Conservation (phyloP, 345 rosid species). For the Eucalyptus sp. region DNA sequence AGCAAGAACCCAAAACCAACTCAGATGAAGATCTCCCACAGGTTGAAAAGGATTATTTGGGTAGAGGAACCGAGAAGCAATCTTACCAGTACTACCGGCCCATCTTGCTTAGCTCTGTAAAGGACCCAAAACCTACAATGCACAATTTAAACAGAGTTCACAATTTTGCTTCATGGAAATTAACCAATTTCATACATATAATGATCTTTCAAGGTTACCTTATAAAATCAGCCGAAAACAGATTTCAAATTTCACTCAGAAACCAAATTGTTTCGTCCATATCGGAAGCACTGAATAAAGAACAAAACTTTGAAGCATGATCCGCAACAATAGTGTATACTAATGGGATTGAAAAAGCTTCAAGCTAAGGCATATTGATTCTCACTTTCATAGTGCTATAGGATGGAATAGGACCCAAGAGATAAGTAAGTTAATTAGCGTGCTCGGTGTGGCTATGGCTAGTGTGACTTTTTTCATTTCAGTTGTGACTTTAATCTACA, state of each 20-base stretch:
- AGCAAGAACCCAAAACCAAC: not conserved
- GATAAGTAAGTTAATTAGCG: not conserved
- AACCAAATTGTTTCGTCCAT: not conserved
- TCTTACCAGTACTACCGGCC: conserved; percentile 86
- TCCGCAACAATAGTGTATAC: not conserved
- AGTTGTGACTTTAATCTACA: not conserved
- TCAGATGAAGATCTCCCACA: not conserved
- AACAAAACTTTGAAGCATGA: not conserved
- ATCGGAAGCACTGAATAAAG: not conserved
- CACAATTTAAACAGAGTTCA: not conserved
- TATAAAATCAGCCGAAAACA: not conserved
- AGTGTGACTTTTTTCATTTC: not conserved
- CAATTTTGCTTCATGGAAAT: not conserved
- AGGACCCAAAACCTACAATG: conserved; percentile 88
- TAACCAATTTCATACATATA: not conserved
- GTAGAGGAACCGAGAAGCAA: not conserved
- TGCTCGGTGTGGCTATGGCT: not conserved
- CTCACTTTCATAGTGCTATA: not conserved
- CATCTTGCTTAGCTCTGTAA: conserved; percentile 93
- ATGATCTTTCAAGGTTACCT: not conserved
- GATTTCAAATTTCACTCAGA: not conserved
- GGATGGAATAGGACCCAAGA: not conserved
- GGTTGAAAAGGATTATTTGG: not conserved
- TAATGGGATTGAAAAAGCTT: not conserved
- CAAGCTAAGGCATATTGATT: not conserved